Percentiles rank a stretch among this genome's conserved stretches.
These are phyloP conservation scores for Spathaspora sp. DNA, from an alignment of 1,139 yeast species.

Conservation along the genomic window DNA sequence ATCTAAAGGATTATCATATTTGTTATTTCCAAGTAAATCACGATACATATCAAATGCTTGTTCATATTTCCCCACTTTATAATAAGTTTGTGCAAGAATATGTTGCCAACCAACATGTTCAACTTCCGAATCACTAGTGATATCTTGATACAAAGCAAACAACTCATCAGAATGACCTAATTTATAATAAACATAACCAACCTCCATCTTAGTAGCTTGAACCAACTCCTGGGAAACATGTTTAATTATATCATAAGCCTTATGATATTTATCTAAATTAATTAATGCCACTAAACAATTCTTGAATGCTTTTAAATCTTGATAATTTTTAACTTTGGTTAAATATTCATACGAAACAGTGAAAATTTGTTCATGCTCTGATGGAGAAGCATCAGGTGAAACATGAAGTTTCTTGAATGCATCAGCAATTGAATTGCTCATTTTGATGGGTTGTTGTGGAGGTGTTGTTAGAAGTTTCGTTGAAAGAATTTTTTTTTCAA, in stretches of 20 bases:
- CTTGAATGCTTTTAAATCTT: slow-evolving; percentile 54
- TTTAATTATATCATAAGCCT: slow-evolving; percentile 51
- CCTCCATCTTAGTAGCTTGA: slow-evolving; percentile 50
- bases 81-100: slow-evolving; percentile 79
- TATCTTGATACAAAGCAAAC: slow-evolving; percentile 34
- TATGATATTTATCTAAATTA: slow-evolving; percentile 65
- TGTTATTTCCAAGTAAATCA: slow-evolving; percentile 42
- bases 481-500: neutral
- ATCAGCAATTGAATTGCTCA: slow-evolving; percentile 44
- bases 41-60: slow-evolving; percentile 59
- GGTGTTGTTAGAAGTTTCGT: neutral
- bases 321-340: slow-evolving; percentile 38
- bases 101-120: slow-evolving; percentile 56
- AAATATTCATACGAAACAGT: slow-evolving; percentile 45
- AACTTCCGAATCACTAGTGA: slow-evolving; percentile 21
- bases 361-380: slow-evolving; percentile 41
- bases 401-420: slow-evolving; percentile 45
- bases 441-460: slow-evolving; percentile 11
- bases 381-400: slow-evolving; percentile 21
- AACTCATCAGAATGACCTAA: slow-evolving; percentile 48
- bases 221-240: slow-evolving; percentile 37
- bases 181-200: slow-evolving; percentile 71
- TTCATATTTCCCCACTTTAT: slow-evolving; percentile 59
- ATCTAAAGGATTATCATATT: slow-evolving; percentile 49
- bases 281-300: slow-evolving; percentile 69